Evolutionary conservation across 805 yeast genomes (phyloP).

Genomic region (Lipomyces spencermartinsiae): DNA sequence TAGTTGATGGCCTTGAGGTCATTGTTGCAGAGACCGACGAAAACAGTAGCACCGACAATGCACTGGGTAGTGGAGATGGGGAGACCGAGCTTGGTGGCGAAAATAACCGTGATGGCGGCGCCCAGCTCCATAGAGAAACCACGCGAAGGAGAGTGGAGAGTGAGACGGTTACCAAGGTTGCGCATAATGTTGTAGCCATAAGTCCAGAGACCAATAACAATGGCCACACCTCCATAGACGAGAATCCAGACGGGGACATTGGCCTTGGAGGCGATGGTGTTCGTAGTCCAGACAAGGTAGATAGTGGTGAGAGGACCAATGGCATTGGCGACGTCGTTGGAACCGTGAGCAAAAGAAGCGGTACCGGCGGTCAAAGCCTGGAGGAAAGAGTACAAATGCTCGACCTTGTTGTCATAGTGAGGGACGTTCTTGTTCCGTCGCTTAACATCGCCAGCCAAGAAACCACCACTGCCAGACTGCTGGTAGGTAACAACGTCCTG

Average conservation of each 20-base stretch:
- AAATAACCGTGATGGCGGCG: slow-evolving; percentile 74
- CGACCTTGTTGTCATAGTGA: slow-evolving; percentile 73
- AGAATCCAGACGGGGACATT: slow-evolving; percentile 76
- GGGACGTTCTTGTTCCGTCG: slow-evolving; percentile 56
- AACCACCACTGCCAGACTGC: slow-evolving; percentile 22
- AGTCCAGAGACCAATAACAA: slow-evolving; percentile 73
- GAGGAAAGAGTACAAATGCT: slow-evolving; percentile 68
- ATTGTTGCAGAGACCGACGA: slow-evolving; percentile 74
- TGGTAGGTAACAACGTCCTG: slow-evolving; percentile 62
- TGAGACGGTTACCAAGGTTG: slow-evolving; percentile 74
- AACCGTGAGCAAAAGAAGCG: slow-evolving; percentile 83
- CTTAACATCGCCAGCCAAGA: slow-evolving; percentile 44
- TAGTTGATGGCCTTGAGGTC: slow-evolving; percentile 71
- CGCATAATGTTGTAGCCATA: slow-evolving; percentile 74
- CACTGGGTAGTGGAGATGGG: slow-evolving; percentile 82
- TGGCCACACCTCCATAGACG: slow-evolving; percentile 68
- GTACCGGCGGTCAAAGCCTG: slow-evolving; percentile 79
- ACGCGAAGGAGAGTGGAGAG: slow-evolving; percentile 77
- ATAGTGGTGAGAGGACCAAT: slow-evolving; percentile 76
- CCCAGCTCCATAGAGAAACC: slow-evolving; percentile 80
- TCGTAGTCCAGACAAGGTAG: slow-evolving; percentile 64
- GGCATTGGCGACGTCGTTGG: slow-evolving; percentile 80
- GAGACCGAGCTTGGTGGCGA: slow-evolving; percentile 74
- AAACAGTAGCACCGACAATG: slow-evolving; percentile 79
- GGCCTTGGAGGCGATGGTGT: slow-evolving; percentile 53